A percentile compares a stretch with the other conserved stretches of the same genome.
Conservation (phyloP, 805 yeast species). For the Scheffersomyces lignosus region DNA sequence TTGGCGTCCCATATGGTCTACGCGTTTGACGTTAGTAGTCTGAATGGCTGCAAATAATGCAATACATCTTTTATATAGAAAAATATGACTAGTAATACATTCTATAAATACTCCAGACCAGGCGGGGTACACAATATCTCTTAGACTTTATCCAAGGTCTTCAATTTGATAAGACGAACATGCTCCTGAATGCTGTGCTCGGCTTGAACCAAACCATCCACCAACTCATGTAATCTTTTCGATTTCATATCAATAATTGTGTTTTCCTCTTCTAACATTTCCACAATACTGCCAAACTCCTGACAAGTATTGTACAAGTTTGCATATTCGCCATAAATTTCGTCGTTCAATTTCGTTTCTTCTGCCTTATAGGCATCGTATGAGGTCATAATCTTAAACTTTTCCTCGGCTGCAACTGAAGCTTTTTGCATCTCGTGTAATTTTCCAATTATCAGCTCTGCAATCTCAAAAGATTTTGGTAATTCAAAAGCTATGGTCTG, state of each 20-base stretch:
- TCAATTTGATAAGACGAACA: conserved; percentile 1
- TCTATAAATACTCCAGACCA: no score
- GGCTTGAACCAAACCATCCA: conserved; percentile 19
- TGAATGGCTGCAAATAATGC: no score
- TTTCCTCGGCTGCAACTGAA: conserved; percentile 1
- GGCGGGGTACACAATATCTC: no score
- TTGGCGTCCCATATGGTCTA: no score
- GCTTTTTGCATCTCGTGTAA: conserved; percentile 17
- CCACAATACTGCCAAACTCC: conserved; percentile 11
- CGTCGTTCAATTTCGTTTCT: conserved; percentile 4
- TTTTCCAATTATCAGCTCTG: conserved; percentile 14
- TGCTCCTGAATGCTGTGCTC: conserved; percentile 12
- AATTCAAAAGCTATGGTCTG: conserved; percentile 7
- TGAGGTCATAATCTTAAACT: conserved; percentile 1
- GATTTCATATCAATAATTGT: conserved; percentile 16
- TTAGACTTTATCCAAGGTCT: no score
- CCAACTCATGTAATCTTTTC: conserved; percentile 20
- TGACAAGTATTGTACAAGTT: conserved; percentile 14
- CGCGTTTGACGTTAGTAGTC: no score
- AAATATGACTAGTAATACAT: no score
- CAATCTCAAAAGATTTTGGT: conserved; percentile 13
- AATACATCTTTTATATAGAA: no score
- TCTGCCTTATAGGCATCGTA: conserved; percentile 6
- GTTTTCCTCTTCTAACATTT: conserved; percentile 17
- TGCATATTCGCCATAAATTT: conserved; percentile 8